Conservation (phyloP, 768 basidiomycete species). For the Psilocybe sp. region DNA sequence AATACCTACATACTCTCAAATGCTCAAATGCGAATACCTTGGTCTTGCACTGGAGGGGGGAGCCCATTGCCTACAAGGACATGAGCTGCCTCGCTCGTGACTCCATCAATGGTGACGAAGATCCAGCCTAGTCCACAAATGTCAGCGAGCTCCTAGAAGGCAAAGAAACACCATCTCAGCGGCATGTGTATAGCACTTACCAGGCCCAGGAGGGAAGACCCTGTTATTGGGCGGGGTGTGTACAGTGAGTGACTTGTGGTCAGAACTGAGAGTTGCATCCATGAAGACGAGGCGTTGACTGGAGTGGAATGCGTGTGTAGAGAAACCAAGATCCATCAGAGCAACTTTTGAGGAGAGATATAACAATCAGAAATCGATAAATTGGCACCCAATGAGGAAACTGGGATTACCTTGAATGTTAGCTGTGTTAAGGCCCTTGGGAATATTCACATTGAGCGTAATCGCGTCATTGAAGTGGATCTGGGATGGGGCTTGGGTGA, state of each 20-base stretch:
- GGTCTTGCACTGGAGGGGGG: constrained; percentile 34
- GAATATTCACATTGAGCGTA: constrained; percentile 26
- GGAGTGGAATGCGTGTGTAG: constrained; percentile 39
- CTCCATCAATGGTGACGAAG: constrained; percentile 29
- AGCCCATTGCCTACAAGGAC: constrained; percentile 38
- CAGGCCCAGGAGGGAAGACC: constrained; percentile 39
- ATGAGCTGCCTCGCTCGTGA: constrained; percentile 35
- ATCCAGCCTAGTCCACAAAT: constrained; percentile 19
- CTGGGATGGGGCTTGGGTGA: constrained; percentile 27
- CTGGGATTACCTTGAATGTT: constrained; percentile 25
- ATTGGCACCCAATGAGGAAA: background rate
- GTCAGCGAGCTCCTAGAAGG: background rate
- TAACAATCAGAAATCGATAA: background rate
- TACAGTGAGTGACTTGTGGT: constrained; percentile 30
- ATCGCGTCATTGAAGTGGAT: constrained; percentile 31
- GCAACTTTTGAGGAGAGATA: constrained; percentile 25
- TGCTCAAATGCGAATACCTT: constrained; percentile 20
- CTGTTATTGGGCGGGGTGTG: constrained; percentile 32
- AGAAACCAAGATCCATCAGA: constrained; percentile 40
- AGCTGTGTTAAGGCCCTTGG: constrained; percentile 18
- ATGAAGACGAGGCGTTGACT: constrained; percentile 36
- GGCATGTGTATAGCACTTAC: constrained; percentile 9
- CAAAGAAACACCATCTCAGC: background rate
- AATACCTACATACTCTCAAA: no score
- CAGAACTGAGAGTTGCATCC: constrained; percentile 27